Percentiles rank a stretch among this genome's conserved stretches.
These are phyloP conservation scores for Terfezia boudieri DNA, from an alignment of 495 filamentous ascomycete species.

Conservation along the genomic window DNA sequence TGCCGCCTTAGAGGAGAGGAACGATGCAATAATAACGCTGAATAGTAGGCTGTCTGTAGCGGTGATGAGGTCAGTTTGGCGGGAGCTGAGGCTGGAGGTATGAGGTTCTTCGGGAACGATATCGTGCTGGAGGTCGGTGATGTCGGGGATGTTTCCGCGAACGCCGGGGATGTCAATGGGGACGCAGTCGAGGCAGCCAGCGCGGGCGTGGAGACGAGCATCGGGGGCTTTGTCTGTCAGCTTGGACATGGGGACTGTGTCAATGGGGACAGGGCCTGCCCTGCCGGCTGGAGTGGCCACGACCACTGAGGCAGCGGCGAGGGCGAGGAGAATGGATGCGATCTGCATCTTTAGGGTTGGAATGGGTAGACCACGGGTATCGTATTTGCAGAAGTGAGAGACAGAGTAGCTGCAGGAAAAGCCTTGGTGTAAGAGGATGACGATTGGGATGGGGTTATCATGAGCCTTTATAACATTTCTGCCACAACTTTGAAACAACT, in stretches of 20 bases:
- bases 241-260: neutral
- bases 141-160: conserved; percentile 3
- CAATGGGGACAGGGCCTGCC: neutral
- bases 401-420: no score
- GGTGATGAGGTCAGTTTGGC: neutral
- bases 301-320: neutral
- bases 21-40: neutral
- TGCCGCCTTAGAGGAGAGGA: conserved; percentile 4
- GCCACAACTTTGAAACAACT: no score
- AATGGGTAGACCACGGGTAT: no score
- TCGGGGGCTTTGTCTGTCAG: neutral
- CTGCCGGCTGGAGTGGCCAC: neutral
- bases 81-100: neutral
- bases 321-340: neutral
- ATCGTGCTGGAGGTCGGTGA: conserved; percentile 4
- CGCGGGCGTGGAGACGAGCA: neutral
- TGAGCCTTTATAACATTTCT: no score
- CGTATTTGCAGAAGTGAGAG: no score
- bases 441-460: no score
- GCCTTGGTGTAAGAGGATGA: no score
- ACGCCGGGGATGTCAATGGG: neutral
- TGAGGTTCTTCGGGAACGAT: neutral
- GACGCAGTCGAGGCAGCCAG: neutral
- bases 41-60: conserved; percentile 7
- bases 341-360: neutral